These are phyloP conservation scores for Zymoseptoria ardabiliae DNA, from an alignment of 2,329 filamentous ascomycete genomes.

Conservation along the genomic window DNA sequence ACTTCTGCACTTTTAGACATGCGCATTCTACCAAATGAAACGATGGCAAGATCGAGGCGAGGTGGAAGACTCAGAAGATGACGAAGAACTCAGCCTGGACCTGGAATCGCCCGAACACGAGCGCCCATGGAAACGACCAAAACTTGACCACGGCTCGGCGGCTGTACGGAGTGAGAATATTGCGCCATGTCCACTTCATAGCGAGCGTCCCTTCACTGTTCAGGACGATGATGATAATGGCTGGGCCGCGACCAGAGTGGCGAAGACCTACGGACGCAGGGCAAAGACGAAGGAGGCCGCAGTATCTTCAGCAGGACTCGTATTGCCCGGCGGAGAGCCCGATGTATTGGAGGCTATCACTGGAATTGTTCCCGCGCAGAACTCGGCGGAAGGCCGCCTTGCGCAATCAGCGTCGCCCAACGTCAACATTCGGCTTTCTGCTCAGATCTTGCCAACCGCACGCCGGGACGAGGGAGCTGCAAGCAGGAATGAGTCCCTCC, in stretches of 20 bases:
- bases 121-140: conserved; percentile 17
- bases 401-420: background rate
- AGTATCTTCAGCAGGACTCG: background rate
- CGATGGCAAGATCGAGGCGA: conserved; percentile 43
- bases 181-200: background rate
- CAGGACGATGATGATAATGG: conserved; percentile 10
- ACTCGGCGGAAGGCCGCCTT: background rate
- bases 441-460: background rate
- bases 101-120: conserved; percentile 14
- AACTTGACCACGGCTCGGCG: conserved; percentile 1
- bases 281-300: conserved; percentile 3
- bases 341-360: background rate
- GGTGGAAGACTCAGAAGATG: conserved; percentile 46
- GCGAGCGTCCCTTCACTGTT: background rate
- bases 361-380: background rate
- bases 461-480: background rate
- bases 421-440: background rate
- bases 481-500: background rate
- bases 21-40: conserved; percentile 35
- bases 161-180: background rate
- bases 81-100: conserved; percentile 30
- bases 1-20: conserved; percentile 9
- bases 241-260: conserved; percentile 18
- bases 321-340: background rate
- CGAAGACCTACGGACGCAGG: conserved; percentile 17